Evolutionary conservation across 345 rosid species (phyloP), one percentile per base, ranked within the genome.

Genomic region (Luvunga scandens): DNA sequence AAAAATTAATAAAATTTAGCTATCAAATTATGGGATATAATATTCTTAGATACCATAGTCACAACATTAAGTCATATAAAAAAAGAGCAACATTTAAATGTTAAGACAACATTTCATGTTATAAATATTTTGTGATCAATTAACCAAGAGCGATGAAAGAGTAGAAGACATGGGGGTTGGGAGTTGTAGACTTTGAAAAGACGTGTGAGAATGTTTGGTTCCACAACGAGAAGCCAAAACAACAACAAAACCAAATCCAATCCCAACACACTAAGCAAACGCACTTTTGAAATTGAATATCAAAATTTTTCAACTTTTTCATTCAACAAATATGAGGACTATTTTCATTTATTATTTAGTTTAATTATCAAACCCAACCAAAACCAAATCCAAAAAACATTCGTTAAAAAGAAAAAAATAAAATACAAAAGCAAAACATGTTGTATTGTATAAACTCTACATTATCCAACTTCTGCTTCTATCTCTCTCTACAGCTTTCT

Each of bases 391-490:
- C 50, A 12, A 45, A 65, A 30, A 7, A 6, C 10, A 18, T 66
- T 34, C 38, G 3, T 67, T 66, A 18, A 10, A 22, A 25, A 24
- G n/a, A 25, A 63, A 14, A 53, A 14, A 28, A 34, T 34, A 56
- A 27, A 39, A 25, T 24, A 53, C 3, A 71, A 60, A 30, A 62
- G 27, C 42, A 34, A 38, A 68, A 16, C 27, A 25, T 45, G 13
- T 53, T 18, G 56, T 50, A 18, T 50, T 16, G 21, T 53, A 53
- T 5, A 53, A n/a, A 55, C 25, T 48, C 77, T 68, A 66, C 81
- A 21, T 82, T 78, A 82, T 83, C 85, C 79, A 59, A 7, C 48
- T 76, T 76, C 27, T 45, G 0, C 50, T 53, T 30, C 45, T 2
- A 10, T 39, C 79, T 80, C 34, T 28, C 33, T 71, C 60, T 19